Base-by-base conservation (phyloP, 768 basidiomycete species). In the Krasilnikovozyma curviuscula region DNA sequence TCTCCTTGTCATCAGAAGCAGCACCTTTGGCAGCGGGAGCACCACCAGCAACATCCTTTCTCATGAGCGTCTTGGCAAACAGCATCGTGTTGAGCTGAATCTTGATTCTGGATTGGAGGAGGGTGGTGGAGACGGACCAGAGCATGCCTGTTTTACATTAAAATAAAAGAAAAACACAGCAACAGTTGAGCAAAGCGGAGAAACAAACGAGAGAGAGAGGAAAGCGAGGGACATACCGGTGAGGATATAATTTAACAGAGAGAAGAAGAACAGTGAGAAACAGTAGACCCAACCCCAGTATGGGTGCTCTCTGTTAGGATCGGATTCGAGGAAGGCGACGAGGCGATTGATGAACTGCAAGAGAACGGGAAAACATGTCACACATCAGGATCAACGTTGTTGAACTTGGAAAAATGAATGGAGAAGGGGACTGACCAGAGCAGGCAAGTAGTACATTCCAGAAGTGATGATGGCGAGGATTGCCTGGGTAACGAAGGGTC, bases 21-120 rank as follows among this genome's bases (percentile, higher is more conserved):
- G 25, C 46, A 46, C 38, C 51, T 47, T 29, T 53, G 12, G 37
- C 53, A 25, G 48, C 49, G 6, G 58, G 54, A 3, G 52, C 48
- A 2, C 54, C 54, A 23, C 60, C 80, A 1, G 81, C 83, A 23
- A 81, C 67, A 54, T 85, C 81, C 63, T 89, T 88, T 40, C 84
- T 75, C 13, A 82, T 74, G 14, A 88, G 73, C 0, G 83, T 86
- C 66, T 89, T 89, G 18, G 76, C 75, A 61, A 81, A 88, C 5
- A 89, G 68, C 46, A 78, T 71, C n/a, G 81, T 77, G 65, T 85
- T 85, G 40, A 89, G 69, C 58, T 86, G 81, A 29, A 79, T 70
- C 40, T 73, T 74, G 25, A 86, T 62, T 27, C 77, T 71, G 42
- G 76, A 74, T 66, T 83, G 79, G 25, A 86, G 63, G 4, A 69